A percentile compares a stretch with the other conserved stretches of the same genome.
phyloP scores from a whole-genome alignment of 2,329 filamentous ascomycete genomes.

The Ophiosphaerella korrae region DNA sequence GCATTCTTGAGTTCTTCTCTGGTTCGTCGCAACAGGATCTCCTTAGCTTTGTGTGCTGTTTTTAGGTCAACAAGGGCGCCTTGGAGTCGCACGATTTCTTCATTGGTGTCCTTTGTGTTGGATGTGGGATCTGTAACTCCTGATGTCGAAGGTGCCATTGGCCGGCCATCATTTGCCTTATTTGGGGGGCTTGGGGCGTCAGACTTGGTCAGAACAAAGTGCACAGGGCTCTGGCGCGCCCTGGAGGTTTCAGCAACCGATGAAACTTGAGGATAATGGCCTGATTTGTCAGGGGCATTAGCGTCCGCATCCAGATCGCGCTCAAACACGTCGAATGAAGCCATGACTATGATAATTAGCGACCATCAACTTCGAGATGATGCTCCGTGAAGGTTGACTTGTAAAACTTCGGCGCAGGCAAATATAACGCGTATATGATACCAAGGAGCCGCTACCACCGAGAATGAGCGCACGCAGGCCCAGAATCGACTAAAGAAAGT shows the following conservation, averaged over 20 bases:
- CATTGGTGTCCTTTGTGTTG: slow-evolving; percentile 21
- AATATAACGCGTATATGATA: slow-evolving; percentile 14
- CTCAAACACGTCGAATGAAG: slow-evolving; percentile 39
- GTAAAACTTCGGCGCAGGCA: slow-evolving; percentile 30
- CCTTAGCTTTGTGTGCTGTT: slow-evolving; percentile 33
- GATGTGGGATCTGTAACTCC: slow-evolving; percentile 9
- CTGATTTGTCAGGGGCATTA: slow-evolving; percentile 20
- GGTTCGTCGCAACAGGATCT: slow-evolving; percentile 29
- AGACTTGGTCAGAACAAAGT: slow-evolving; percentile 19
- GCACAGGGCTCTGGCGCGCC: slow-evolving; percentile 20
- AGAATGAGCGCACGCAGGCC: too few relatives aligned
- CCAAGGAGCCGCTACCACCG: slow-evolving; percentile 17
- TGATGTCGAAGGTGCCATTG: slow-evolving; percentile 3
- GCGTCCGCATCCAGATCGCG: slow-evolving; percentile 19
- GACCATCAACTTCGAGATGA: slow-evolving; percentile 20
- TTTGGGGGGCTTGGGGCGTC: slow-evolving; percentile 10
- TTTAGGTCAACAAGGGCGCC: slow-evolving; percentile 30
- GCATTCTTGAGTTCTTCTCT: slow-evolving; percentile 36
- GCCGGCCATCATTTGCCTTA: not conserved
- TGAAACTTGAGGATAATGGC: slow-evolving; percentile 11
- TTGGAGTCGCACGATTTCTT: slow-evolving; percentile 38
- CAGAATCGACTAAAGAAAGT: too few relatives aligned
- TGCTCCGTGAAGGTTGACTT: slow-evolving; percentile 16
- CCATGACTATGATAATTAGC: slow-evolving; percentile 34
- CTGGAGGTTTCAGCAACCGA: slow-evolving; percentile 35